These are phyloP conservation scores for Phoma sp. DNA, from an alignment of 2,329 filamentous ascomycete species.

Conservation along the genomic window DNA sequence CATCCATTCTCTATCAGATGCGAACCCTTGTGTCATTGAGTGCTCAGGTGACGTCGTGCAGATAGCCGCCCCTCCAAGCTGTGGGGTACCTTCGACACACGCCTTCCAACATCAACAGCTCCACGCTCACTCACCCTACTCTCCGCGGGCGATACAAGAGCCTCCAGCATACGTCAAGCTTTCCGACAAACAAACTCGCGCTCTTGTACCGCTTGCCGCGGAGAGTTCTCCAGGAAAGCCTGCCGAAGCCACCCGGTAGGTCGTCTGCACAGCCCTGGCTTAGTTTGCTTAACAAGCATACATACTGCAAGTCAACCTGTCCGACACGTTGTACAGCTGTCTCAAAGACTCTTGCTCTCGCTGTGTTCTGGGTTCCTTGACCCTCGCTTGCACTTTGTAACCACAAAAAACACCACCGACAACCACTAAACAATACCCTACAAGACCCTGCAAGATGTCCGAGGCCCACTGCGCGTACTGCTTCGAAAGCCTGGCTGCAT, in stretches of 20 bases:
- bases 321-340: background rate
- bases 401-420: too few relatives aligned
- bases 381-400: too few relatives aligned
- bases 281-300: slow-evolving; percentile 15
- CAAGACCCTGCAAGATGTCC: slow-evolving; percentile 64
- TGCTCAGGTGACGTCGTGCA: slow-evolving; percentile 22
- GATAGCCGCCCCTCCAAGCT: slow-evolving; percentile 8
- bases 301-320: background rate
- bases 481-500: slow-evolving; percentile 83
- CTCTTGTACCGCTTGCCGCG: slow-evolving; percentile 36
- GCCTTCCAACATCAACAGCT: background rate
- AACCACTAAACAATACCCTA: too few relatives aligned
- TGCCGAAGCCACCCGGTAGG: slow-evolving; percentile 10
- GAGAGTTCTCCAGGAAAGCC: slow-evolving; percentile 17
- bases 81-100: slow-evolving; percentile 21
- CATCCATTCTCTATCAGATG: slow-evolving; percentile 5
- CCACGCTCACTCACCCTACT: slow-evolving; percentile 23
- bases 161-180: slow-evolving; percentile 23
- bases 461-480: slow-evolving; percentile 87
- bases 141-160: slow-evolving; percentile 36
- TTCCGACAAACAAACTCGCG: slow-evolving; percentile 16
- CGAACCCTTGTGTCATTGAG: slow-evolving; percentile 1
- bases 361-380: too few relatives aligned
- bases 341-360: too few relatives aligned
- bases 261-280: slow-evolving; percentile 6